Percentiles rank a stretch among this genome's conserved stretches.
These are phyloP conservation scores for Sporisorium reilianum DNA, from an alignment of 1,284 basidiomycete genomes.

Conservation along the genomic window DNA sequence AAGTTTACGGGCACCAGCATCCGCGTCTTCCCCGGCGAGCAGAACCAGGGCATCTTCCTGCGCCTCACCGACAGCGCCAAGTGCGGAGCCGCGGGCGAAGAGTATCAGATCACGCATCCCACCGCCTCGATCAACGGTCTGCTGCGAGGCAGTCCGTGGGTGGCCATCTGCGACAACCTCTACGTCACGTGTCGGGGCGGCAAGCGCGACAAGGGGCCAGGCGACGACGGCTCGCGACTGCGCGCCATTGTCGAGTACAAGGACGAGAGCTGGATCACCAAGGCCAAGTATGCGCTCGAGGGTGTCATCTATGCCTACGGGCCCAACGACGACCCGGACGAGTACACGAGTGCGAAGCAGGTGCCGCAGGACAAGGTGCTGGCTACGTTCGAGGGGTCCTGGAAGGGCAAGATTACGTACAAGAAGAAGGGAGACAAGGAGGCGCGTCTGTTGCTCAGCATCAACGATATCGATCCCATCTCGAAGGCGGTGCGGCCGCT, in stretches of 20 bases:
- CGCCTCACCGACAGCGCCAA: slow-evolving; percentile 54
- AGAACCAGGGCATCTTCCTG: slow-evolving; percentile 80
- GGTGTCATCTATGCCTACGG: slow-evolving; percentile 87
- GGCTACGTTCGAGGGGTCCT: slow-evolving; percentile 87
- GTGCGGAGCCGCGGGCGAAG: slow-evolving; percentile 57
- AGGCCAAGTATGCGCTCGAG: slow-evolving; percentile 86
- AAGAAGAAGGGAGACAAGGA: slow-evolving; percentile 78
- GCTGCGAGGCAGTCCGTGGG: slow-evolving; percentile 87
- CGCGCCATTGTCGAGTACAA: slow-evolving; percentile 91
- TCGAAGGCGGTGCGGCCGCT: slow-evolving; percentile 88
- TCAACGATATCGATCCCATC: slow-evolving; percentile 80
- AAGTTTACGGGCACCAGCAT: slow-evolving; percentile 65
- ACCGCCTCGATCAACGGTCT: slow-evolving; percentile 91
- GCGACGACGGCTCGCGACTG: slow-evolving; percentile 72
- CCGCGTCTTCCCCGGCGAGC: slow-evolving; percentile 75
- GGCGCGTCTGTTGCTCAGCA: slow-evolving; percentile 80
- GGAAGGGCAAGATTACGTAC: slow-evolving; percentile 86
- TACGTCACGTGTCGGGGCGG: slow-evolving; percentile 85
- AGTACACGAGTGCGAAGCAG: slow-evolving; percentile 88
- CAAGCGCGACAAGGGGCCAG: slow-evolving; percentile 70
- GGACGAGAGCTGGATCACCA: slow-evolving; percentile 96
- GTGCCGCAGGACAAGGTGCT: slow-evolving; percentile 84
- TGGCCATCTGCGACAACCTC: slow-evolving; percentile 82
- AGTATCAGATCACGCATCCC: slow-evolving; percentile 84
- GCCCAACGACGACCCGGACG: slow-evolving; percentile 73